Conservation (phyloP, 83 land plant species). For the Thuja plicata region DNA sequence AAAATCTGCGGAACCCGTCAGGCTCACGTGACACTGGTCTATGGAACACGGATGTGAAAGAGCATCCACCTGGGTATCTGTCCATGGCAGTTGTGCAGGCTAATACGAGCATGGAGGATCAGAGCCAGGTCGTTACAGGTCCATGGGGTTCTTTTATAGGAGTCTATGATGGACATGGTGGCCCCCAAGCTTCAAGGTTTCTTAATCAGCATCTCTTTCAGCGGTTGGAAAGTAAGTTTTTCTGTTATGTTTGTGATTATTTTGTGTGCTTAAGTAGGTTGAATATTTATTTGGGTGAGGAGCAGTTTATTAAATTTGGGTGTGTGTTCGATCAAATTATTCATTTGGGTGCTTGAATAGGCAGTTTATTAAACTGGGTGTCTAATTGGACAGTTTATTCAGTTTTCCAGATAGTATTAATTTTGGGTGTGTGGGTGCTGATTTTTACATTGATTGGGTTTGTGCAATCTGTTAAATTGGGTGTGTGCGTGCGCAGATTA, state of each 20-base stretch:
- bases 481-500: neutral
- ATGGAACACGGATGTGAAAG: conserved; percentile 1
- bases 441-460: neutral
- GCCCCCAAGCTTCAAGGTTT: conserved; percentile 57
- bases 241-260: conserved; percentile 9
- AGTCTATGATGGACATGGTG: conserved; percentile 73
- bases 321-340: neutral
- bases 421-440: neutral
- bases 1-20: neutral
- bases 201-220: conserved; percentile 44
- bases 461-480: neutral
- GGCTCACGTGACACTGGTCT: neutral
- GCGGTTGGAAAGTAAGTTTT: conserved; percentile 47
- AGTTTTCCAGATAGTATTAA: neutral
- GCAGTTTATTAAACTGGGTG: neutral
- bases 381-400: neutral
- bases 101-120: conserved; percentile 40
- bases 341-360: neutral
- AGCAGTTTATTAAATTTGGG: neutral
- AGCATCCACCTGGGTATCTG: neutral
- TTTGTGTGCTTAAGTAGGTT: neutral
- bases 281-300: neutral
- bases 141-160: conserved; percentile 63
- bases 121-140: conserved; percentile 42
- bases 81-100: conserved; percentile 22